Evolutionary conservation across 768 basidiomycete genomes (phyloP), one percentile per base, ranked within the genome.

Genomic region (Lactifluus echinatus): DNA sequence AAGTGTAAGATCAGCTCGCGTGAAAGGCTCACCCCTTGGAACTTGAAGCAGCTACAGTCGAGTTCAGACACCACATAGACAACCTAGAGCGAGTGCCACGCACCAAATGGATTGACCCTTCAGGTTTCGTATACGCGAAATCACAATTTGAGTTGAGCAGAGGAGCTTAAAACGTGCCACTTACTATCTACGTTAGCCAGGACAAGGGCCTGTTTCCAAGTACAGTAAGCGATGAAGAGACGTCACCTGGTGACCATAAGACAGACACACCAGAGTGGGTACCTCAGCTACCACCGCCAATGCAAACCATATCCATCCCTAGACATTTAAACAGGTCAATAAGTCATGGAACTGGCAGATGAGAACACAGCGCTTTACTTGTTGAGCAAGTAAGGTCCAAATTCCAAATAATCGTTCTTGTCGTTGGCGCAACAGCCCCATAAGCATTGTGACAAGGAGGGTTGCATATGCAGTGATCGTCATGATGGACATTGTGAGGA

Each of bases 301-400:
- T 5, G 50, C 56, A 40, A 57, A 46, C 56, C 56, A 57, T 33
- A 33, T 39, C 50, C 56, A 57, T 26, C 56, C 56, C 56, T 57
- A 57, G 34, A 39, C 8, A 21, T 4, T 24, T 10, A 26, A 21
- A 10, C 4, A 21, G 3, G 14, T n/a, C 29, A 3, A n/a, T 52
- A 15, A 46, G 36, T 21, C 21, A 15, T n/a, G 6, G n/a, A 10
- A 21, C 28, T 12, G 2, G 4, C 12, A 2, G 2, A n/a, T 4
- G 19, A 12, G 5, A 0, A 2, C n/a, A 15, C 11, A 24, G 3
- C n/a, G 17, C n/a, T n/a, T n/a, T 52, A 57, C 56, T 42, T 57
- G 56, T 46, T 40, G 50, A 29, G 1, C 11, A 23, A 57, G 56
- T 50, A 57, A 24, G 10, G 46, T 23, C 56, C 50, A 57, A 14